phyloP scores from a whole-genome alignment of 148 eudicot species.

The Silene uniflora region DNA sequence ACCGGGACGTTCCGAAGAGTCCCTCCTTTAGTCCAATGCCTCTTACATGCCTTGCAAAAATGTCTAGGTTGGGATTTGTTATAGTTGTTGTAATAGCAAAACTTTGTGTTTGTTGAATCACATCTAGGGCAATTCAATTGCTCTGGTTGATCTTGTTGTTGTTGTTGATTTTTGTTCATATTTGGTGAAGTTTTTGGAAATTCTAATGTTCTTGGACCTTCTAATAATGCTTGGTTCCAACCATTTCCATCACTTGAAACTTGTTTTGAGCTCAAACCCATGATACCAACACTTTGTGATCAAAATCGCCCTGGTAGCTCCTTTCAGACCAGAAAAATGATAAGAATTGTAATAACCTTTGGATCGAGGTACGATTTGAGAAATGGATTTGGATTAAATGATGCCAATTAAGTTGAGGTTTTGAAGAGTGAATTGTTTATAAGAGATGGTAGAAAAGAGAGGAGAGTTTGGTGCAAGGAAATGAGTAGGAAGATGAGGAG shows the following conservation, averaged over 20 bases:
- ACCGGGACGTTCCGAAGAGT: constrained; percentile 84
- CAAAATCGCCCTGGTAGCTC: too few species aligned
- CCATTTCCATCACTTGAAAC: constrained; percentile 50
- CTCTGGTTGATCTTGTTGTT: constrained; percentile 35
- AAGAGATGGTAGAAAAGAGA: neutral
- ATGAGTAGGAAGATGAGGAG: constrained; percentile 2
- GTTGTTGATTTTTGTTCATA: constrained; percentile 4
- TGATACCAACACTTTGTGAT: neutral
- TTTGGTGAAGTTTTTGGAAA: constrained; percentile 30
- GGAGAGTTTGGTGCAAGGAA: neutral
- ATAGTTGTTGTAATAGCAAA: constrained; percentile 93
- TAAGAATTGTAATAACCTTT: too few species aligned
- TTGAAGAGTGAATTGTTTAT: neutral
- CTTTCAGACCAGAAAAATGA: too few species aligned
- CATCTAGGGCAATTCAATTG: constrained; percentile 76
- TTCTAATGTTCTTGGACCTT: constrained; percentile 23
- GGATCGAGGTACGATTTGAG: too few species aligned
- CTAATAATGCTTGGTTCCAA: constrained; percentile 38
- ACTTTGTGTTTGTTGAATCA: constrained; percentile 74
- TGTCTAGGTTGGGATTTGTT: constrained; percentile 88
- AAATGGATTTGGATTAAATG: neutral
- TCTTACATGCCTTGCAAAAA: constrained; percentile 82
- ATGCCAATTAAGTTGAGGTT: constrained; percentile 9
- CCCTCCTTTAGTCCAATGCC: constrained; percentile 98
- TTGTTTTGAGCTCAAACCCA: constrained; percentile 70